Evolutionary conservation across 1,284 basidiomycete species (phyloP).

Genomic region (Ustilago bromivora): DNA sequence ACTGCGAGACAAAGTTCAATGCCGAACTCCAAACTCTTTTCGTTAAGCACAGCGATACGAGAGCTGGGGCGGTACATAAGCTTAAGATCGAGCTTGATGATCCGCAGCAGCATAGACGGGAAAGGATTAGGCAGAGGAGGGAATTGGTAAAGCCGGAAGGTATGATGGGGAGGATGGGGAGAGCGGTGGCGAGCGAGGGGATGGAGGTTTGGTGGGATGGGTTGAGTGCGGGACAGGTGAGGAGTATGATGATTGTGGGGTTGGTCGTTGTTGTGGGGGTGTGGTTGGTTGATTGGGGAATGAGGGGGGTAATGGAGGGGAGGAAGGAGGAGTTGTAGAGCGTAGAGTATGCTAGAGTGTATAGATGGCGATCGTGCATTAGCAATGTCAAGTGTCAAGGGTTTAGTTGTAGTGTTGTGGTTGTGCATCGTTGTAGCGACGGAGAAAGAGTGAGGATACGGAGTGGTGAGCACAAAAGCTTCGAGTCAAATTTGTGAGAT

Average conservation of each 20-base stretch:
- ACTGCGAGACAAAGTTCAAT: slow-evolving; percentile 34
- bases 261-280: slow-evolving; percentile 23
- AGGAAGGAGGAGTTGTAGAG: slow-evolving; percentile 4
- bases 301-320: slow-evolving; percentile 21
- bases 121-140: slow-evolving; percentile 15
- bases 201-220: slow-evolving; percentile 30
- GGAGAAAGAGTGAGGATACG: neutral
- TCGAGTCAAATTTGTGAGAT: neutral
- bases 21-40: slow-evolving; percentile 53
- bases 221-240: slow-evolving; percentile 22
- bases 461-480: neutral
- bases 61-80: slow-evolving; percentile 41
- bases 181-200: slow-evolving; percentile 12
- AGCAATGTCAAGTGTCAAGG: too few relatives aligned
- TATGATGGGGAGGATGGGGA: slow-evolving; percentile 6
- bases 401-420: too few relatives aligned
- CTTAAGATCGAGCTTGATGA: slow-evolving; percentile 42
- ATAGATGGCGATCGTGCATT: neutral
- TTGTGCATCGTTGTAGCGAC: neutral
- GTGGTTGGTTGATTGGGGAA: slow-evolving; percentile 22
- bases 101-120: slow-evolving; percentile 10
- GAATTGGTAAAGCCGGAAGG: slow-evolving; percentile 14
- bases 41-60: slow-evolving; percentile 38
- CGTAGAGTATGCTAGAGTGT: neutral
- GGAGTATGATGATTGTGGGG: slow-evolving; percentile 17